A percentile compares a stretch with the other conserved stretches of the same genome.
These are phyloP conservation scores for Orobanche coerulescens DNA, from an alignment of 257 asterid species.

Conservation along the genomic window DNA sequence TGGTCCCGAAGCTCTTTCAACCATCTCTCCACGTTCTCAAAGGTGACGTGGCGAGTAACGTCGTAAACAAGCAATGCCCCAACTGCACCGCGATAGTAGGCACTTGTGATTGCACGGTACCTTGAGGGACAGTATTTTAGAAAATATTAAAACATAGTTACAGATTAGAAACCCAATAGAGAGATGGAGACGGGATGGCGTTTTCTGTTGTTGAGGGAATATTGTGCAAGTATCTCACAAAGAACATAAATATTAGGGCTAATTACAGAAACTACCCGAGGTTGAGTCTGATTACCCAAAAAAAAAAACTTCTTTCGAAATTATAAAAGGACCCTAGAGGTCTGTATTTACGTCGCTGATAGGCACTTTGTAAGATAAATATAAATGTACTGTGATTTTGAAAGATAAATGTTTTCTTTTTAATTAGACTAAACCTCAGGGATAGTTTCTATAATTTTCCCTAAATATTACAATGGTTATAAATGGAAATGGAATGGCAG, in stretches of 20 bases:
- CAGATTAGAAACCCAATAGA: background rate
- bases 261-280: no score
- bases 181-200: background rate
- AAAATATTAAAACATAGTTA: background rate
- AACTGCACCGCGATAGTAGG: constrained; percentile 30
- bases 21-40: constrained; percentile 30
- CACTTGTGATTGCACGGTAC: constrained; percentile 33
- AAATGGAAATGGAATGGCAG: background rate
- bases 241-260: background rate
- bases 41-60: constrained; percentile 27
- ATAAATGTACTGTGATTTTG: no score
- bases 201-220: background rate
- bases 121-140: background rate
- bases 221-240: background rate
- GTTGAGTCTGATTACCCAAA: no score
- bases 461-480: background rate
- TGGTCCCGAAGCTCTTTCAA: constrained; percentile 31
- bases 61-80: constrained; percentile 30
- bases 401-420: no score
- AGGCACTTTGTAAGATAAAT: no score
- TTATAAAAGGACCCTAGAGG: no score
- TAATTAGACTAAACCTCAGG: no score
- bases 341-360: no score
- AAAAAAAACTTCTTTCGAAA: no score
- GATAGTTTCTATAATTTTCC: no score